Base-by-base conservation (phyloP, 2,329 filamentous ascomycete genomes). In the Hysterium pulicare region DNA sequence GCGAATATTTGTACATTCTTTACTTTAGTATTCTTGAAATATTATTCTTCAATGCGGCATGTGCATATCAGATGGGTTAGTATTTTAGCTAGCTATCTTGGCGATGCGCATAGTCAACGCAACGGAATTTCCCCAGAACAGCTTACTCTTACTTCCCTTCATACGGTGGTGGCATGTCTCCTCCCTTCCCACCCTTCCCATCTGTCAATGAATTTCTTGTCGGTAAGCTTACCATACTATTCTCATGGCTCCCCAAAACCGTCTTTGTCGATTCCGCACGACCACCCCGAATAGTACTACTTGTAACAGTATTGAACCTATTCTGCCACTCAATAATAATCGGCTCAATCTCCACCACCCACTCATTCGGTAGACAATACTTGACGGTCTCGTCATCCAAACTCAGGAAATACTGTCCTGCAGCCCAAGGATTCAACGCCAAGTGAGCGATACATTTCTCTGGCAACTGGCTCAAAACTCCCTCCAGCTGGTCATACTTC, bases 361-460 rank as follows among this genome's bases (percentile, higher is more conserved):
- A 42, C 20, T 37, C 33, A 26, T 5, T 20, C n/a, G 40, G 40
- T 16, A 42, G 24, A 21, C 32, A 42, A 23, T 17, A 42, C 22
- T 30, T 36, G 7, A 37, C 40, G 5, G 10, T 38, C 13, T 33
- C 24, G 23, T 42, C 40, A n/a, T 42, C 40, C 6, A 35, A 16
- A 5, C 26, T 33, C n/a, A 42, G 16, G 23, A 42, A 42, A 15
- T 38, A 42, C 32, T 42, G 40, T 11, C 33, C 40, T 3, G 21
- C 16, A 9, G 32, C 33, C 20, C 24, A 42, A 21, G 40, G 40
- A 37, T 42, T 42, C 3, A 42, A 33, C 6, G 22, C 22, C 9
- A 42, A n/a, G 15, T 37, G 31, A 8, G 22, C 4, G n/a, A 37
- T 21, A 23, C 33, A 28, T 31, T 37, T 42, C 33, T 42, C 40